Evolutionary conservation across 2,329 filamentous ascomycete species (phyloP).

Genomic region (Lecanicillium sp.): DNA sequence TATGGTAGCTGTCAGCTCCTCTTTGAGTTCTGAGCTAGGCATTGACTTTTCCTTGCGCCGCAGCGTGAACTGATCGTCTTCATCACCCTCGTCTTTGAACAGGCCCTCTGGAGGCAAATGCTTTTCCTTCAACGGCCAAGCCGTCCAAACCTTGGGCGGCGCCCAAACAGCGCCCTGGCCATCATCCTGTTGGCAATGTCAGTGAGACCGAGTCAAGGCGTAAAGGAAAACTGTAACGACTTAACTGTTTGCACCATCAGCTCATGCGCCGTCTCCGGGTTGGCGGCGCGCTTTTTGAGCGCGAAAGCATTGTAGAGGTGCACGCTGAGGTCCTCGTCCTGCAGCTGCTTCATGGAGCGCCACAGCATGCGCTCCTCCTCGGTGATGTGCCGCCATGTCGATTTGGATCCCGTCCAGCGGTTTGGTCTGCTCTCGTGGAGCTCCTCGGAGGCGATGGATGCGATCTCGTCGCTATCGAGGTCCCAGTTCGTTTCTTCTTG

Average conservation of each 20-base stretch:
- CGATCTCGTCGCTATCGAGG: constrained; percentile 40
- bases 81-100: constrained; percentile 37
- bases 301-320: constrained; percentile 77
- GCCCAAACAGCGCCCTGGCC: constrained; percentile 36
- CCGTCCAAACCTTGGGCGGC: constrained; percentile 64
- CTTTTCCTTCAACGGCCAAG: constrained; percentile 68
- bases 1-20: constrained; percentile 61
- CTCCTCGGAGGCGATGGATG: constrained; percentile 42
- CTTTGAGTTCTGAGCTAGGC: constrained; percentile 60
- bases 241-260: constrained; percentile 26
- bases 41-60: constrained; percentile 36
- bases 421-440: constrained; percentile 55
- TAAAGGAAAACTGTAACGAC: neutral
- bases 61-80: constrained; percentile 46
- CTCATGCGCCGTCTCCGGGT: constrained; percentile 22
- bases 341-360: constrained; percentile 55
- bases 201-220: neutral
- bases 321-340: constrained; percentile 60
- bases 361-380: constrained; percentile 56
- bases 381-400: constrained; percentile 62
- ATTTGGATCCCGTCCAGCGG: constrained; percentile 60
- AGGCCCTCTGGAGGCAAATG: constrained; percentile 56
- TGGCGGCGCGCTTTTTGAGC: constrained; percentile 44
- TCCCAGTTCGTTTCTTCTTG: constrained; percentile 30
- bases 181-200: constrained; percentile 20